Base-by-base conservation (phyloP, 2,329 filamentous ascomycete species). In the Didymella segeticola region DNA sequence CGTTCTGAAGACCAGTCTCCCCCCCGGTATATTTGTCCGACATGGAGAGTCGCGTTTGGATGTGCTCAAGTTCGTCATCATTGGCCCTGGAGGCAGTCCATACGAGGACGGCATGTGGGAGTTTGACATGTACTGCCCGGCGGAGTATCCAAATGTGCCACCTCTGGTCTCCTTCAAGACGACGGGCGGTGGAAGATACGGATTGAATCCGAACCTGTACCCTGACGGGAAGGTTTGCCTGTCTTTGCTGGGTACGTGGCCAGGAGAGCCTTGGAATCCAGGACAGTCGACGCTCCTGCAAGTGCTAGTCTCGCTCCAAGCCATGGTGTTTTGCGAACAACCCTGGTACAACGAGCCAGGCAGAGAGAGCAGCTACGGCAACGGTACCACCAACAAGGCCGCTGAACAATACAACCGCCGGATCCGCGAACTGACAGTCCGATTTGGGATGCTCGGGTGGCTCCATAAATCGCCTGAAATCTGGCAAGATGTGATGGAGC, bases 311-410 rank as follows among this genome's bases (percentile, higher is more conserved):
- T 83, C 80, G 23, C 82, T 86, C 45, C 83, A 86, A 61, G 76
- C 77, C 25, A 83, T 86, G 82, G 79, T 86, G 17, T 76, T 86
- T 41, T 82, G 78, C 57, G 78, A 80, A 14, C 61, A 82, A 42
- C 83, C 83, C 1, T 82, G 74, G 64, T 80, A 78, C 73, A 86
- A 85, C 63, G 82, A 86, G 64, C 83, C 83, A 0, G 79, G 77
- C 2, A 45, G 58, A 11, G 66, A 70, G 11, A 73, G 19, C 20
- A 37, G 23, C 7, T 56, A 57, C 22, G 22, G 30, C 2, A 11
- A 10, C 11, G 22, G 34, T 10, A 3, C 10, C 52, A 27, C 37
- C 15, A n/a, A 42, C 31, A 26, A 5, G 15, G 51, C n/a, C 19
- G 66, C 66, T 7, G 55, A 58, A 5, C 31, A 5, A 1, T 77